Base-by-base conservation (phyloP, 2,329 filamentous ascomycete genomes). In the Elsinoe arachidis region DNA sequence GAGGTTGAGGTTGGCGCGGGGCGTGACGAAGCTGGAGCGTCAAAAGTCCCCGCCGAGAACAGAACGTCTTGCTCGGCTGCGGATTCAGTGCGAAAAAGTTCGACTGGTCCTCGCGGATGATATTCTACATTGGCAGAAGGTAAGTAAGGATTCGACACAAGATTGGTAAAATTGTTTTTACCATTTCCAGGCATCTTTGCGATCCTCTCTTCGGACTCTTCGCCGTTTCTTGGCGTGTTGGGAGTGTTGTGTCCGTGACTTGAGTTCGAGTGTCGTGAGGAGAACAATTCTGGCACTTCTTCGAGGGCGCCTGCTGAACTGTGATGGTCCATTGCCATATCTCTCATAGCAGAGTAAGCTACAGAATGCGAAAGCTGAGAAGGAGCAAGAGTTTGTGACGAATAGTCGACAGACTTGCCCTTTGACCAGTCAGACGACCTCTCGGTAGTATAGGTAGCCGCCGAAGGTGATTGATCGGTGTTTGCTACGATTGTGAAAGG, bases 21-120 rank as follows among this genome's bases (percentile, higher is more conserved):
- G 49, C 77, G 74, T 7, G 76, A 72, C 10, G 79, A 77, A 2
- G 82, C 74, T 3, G 82, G 74, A 0, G 81, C 78, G 0, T 80
- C 80, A 65, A 84, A 77, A 60, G 84, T 83, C 64, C 78, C 80
- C 0, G 87, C 85, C 64, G 86, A 90, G 76, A 88, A 95, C 0
- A 95, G 79, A 70, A 93, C 89, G 69, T 96, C 91, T 65, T 83
- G 80, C 67, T 88, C 92, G 52, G 89, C 80, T 67, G 95, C 90
- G 15, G 90, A 92, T 74, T 93, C 89, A 0, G 90, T 93, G 58
- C 90, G 81, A 63, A 66, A 67, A 6, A 71, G 63, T 58, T 90
- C 86, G 62, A 95, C 80, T 93, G 23, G 90, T 87, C 62, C 82
- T 69, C 15, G 58, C 19, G 12, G 33, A 35, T 53, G 63, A 58